phyloP scores from a whole-genome alignment of 176 grass and related monocot species.

The Aegilops sharonensis region DNA sequence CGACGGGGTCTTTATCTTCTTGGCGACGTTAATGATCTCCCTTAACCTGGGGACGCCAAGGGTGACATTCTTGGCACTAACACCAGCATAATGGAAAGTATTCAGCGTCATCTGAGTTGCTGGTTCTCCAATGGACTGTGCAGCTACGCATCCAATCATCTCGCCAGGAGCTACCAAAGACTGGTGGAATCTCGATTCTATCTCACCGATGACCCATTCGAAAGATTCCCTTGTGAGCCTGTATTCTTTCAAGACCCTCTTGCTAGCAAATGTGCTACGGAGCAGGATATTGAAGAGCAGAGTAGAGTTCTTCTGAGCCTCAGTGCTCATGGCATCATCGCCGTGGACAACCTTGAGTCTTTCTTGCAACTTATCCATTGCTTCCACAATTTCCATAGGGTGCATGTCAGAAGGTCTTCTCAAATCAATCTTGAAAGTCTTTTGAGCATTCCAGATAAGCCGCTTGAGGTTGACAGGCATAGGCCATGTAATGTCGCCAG shows the following conservation, averaged over 20 bases:
- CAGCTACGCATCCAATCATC: conserved; percentile 99
- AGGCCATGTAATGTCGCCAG: conserved; percentile 80
- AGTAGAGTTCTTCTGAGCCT: conserved; percentile 97
- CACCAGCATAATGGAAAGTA: conserved; percentile 99
- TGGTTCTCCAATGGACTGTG: conserved; percentile 96
- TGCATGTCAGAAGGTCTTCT: conserved; percentile 95
- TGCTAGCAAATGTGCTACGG: conserved; percentile 94
- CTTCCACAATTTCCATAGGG: conserved; percentile 99
- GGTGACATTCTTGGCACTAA: conserved; percentile 98
- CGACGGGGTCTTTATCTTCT: conserved; percentile 96
- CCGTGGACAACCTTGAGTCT: conserved; percentile 94
- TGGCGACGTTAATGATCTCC: conserved; percentile 98
- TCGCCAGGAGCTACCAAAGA: conserved; percentile 93
- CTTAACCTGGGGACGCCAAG: conserved; percentile 95
- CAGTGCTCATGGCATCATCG: conserved; percentile 88
- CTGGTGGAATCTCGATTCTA: conserved; percentile 89
- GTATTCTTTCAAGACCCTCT: conserved; percentile 91
- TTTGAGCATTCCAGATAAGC: conserved; percentile 98
- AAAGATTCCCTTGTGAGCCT: conserved; percentile 92
- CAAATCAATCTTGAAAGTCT: conserved; percentile 96
- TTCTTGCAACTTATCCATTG: conserved; percentile 94
- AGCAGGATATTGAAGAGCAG: conserved; percentile 95
- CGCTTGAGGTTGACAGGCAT: conserved; percentile 97
- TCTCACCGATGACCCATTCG: conserved; percentile 99
- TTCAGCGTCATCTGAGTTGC: conserved; percentile 96